Evolutionary conservation across 108 stramenopile genomes (phyloP), one percentile per base, ranked within the genome.

Genomic region (Nannochloropsis gaditana): DNA sequence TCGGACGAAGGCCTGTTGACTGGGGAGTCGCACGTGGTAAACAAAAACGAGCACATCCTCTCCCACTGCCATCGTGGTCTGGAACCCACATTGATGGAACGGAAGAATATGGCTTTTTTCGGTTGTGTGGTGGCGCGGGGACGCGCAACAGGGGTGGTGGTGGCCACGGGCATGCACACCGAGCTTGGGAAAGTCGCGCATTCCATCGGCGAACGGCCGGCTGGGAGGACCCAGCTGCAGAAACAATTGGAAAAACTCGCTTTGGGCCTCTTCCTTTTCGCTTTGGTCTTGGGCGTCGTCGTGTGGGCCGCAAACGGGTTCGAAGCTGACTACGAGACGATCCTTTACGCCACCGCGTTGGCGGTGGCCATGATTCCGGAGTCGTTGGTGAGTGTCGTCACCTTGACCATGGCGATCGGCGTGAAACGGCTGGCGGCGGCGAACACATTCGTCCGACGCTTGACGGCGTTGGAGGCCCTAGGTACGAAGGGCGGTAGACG

Each of bases 201-300:
- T 8, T 73, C 59, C 59, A 73, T 73, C 59, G 59, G 59, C 4
- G 59, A 73, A n/a, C 59, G 59, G 0, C 59, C 59, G 5, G 3
- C n/a, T 15, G 59, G 19, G 4, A 73, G n/a, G 59, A 73, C 59
- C 3, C 59, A 73, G 59, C 8, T 73, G 59, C 59, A 73, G 59
- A 73, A 73, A n/a, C 59, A 73, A n/a, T 6, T 73, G 59, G 59
- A 73, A 73, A 73, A 73, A n/a, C 59, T 73, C 5, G 59, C 59
- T 0, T 2, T 73, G 59, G 59, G 59, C 0, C 6, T 73, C 19
- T 73, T 73, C 6, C n/a, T 73, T 0, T 73, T 73, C n/a, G 4
- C 59, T 15, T 8, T 73, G 59, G 59, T 73, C 59, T 73, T 73
- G 59, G 59, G 59, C 19, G 4, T 73, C 19, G n/a, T 73, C 3